phyloP scores from a whole-genome alignment of 768 basidiomycete genomes.

The Serendipita vermifera region DNA sequence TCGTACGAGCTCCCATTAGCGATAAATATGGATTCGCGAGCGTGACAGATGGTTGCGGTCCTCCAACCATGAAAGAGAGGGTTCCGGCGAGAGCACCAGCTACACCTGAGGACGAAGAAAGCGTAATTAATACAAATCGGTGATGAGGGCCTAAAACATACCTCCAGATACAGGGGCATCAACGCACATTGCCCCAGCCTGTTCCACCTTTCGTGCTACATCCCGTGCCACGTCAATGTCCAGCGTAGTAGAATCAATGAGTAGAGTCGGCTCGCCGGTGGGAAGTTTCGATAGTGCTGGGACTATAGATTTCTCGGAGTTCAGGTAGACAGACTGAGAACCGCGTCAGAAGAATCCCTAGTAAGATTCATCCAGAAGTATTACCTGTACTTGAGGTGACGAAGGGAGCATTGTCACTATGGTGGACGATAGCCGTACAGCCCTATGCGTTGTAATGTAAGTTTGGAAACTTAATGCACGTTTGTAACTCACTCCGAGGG shows the following conservation, averaged over 20 bases:
- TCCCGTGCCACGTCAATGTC: constrained; percentile 62
- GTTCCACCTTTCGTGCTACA: constrained; percentile 42
- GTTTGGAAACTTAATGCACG: too few relatives aligned
- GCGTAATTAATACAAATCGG: background rate
- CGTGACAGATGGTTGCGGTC: constrained; percentile 43
- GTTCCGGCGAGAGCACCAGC: constrained; percentile 78
- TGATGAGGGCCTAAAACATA: constrained; percentile 24
- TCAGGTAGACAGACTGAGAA: constrained; percentile 9
- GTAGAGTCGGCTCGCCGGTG: constrained; percentile 38
- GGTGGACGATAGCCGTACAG: constrained; percentile 45
- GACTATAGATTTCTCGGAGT: constrained; percentile 41
- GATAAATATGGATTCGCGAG: constrained; percentile 46
- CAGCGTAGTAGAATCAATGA: constrained; percentile 85
- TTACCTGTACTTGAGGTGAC: constrained; percentile 69
- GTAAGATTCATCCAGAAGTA: constrained; percentile 41
- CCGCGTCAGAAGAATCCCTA: constrained; percentile 6
- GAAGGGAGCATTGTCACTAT: constrained; percentile 89
- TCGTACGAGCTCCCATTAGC: constrained; percentile 68
- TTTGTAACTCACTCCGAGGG: constrained; percentile 75
- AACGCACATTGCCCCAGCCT: constrained; percentile 58
- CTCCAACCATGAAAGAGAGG: constrained; percentile 86
- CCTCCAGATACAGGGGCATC: constrained; percentile 95
- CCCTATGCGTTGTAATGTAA: too few relatives aligned
- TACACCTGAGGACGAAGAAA: constrained; percentile 38
- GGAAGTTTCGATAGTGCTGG: constrained; percentile 42